Evolutionary conservation across 164 flowering plant species (phyloP), one percentile per base, ranked within the genome.

Genomic region (Paratinospora sagittata): DNA sequence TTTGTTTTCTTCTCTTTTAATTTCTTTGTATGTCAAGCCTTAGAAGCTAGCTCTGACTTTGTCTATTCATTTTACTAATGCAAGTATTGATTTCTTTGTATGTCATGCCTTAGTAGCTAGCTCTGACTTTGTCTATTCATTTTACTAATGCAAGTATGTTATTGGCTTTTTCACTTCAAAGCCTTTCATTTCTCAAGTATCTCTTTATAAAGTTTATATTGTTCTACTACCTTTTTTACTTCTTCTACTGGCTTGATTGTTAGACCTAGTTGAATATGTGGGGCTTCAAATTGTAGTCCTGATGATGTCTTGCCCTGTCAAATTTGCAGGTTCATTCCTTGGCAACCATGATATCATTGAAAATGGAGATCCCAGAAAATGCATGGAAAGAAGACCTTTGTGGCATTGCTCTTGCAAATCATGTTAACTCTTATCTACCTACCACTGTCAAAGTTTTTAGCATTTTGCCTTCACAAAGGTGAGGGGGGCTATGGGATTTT

Each of bases 341-440:
- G 82, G 89, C 97, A 52, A 90, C 98, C 17, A 88, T 75, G 78
- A 90, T 91, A 81, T 82, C 91, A 7, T 77, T 93, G 33, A 93
- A 93, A 75, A 87, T 93, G 98, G 98, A 93, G 74, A 91, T 93
- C 72, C 98, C 98, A 21, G 90, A 78, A 66, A 71, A 69, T 84
- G 94, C 96, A 39, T 91, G 98, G 98, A 81, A 79, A 60, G 87
- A 74, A 64, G 97, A 91, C 69, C 90, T 91, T 34, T 74, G 71
- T 80, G 98, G 98, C 69, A 83, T 86, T 66, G 79, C 74, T 78
- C 90, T 94, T 72, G 92, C 97, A 27, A 75, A 83, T 74, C 69
- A 64, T 73, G 74, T 92, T 39, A 94, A 90, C 65, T 55, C 73
- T 63, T 27, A 83, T 82, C 97, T 94, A 72, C 97, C 98, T 52